These are phyloP conservation scores for Suillus plorans DNA, from an alignment of 768 basidiomycete species.

Conservation along the genomic window DNA sequence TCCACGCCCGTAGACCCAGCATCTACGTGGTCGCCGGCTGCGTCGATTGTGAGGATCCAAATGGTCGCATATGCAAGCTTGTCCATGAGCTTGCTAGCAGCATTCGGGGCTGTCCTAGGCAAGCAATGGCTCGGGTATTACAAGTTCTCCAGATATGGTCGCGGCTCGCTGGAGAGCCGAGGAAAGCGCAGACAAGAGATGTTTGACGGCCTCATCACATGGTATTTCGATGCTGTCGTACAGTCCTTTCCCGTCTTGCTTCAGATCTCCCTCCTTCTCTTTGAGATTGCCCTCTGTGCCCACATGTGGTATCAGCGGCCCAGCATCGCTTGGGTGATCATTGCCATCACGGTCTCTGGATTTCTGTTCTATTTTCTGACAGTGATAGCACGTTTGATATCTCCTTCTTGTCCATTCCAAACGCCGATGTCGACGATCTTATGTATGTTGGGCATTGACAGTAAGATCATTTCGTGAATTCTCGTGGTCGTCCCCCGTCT, in stretches of 20 bases:
- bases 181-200: background rate
- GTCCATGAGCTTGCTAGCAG: too few species aligned
- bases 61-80: too few species aligned
- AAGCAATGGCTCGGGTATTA: slow-evolving; percentile 15
- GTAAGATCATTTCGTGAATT: too few species aligned
- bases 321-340: slow-evolving; percentile 2
- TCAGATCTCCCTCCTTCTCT: slow-evolving; percentile 12
- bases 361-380: slow-evolving; percentile 3
- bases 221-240: slow-evolving; percentile 13
- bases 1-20: background rate
- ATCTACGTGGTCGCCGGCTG: background rate
- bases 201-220: slow-evolving; percentile 7
- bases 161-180: slow-evolving; percentile 1
- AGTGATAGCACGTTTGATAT: background rate
- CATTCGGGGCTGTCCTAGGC: slow-evolving; percentile 13
- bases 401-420: slow-evolving; percentile 1
- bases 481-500: background rate
- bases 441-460: too few species aligned
- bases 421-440: background rate
- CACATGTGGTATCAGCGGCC: background rate
- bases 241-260: slow-evolving; percentile 2
- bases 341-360: background rate
- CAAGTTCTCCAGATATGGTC: background rate
- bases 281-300: slow-evolving; percentile 10
- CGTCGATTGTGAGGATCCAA: too few species aligned